Percentiles rank a stretch among this genome's conserved stretches.
phyloP scores from a whole-genome alignment of 2,329 filamentous ascomycete genomes.

The Teratosphaeria viscida region DNA sequence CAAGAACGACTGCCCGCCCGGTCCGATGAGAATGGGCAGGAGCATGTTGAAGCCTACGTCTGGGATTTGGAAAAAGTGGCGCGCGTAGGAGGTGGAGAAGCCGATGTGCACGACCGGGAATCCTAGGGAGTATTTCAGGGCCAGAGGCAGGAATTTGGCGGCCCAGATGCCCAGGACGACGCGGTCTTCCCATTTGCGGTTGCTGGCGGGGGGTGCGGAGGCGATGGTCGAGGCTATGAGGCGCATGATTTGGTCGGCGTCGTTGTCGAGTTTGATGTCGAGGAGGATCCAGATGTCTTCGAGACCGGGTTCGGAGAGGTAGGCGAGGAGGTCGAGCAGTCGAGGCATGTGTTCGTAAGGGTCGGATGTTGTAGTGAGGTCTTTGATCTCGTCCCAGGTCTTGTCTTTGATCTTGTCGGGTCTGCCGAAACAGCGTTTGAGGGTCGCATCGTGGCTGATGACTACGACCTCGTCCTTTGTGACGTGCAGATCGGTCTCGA shows the following conservation, averaged over 20 bases:
- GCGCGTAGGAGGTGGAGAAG: constrained; percentile 56
- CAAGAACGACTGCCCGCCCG: constrained; percentile 57
- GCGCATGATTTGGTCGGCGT: constrained; percentile 59
- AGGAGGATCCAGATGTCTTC: constrained; percentile 70
- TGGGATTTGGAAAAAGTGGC: constrained; percentile 57
- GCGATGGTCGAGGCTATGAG: constrained; percentile 50
- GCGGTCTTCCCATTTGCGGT: constrained; percentile 56
- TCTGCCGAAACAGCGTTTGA: constrained; percentile 75
- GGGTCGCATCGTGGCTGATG: constrained; percentile 55
- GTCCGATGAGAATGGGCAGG: constrained; percentile 56
- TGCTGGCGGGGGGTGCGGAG: constrained; percentile 13
- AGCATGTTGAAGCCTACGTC: constrained; percentile 71
- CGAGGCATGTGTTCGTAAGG: constrained; percentile 65
- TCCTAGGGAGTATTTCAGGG: constrained; percentile 49
- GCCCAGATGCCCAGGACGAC: constrained; percentile 78
- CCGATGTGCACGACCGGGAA: constrained; percentile 60
- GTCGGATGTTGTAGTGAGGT: constrained; percentile 54
- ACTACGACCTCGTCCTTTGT: constrained; percentile 76
- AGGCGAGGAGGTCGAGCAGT: constrained; percentile 62
- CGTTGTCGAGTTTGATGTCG: constrained; percentile 78
- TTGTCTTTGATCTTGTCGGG: constrained; percentile 62
- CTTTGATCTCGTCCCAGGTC: constrained; percentile 62
- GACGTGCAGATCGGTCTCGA: constrained; percentile 84
- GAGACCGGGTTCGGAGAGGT: constrained; percentile 52
- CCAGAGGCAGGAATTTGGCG: constrained; percentile 58